Base-by-base conservation (phyloP, 139 green algal genomes). In the Micromonas pusilla region DNA sequence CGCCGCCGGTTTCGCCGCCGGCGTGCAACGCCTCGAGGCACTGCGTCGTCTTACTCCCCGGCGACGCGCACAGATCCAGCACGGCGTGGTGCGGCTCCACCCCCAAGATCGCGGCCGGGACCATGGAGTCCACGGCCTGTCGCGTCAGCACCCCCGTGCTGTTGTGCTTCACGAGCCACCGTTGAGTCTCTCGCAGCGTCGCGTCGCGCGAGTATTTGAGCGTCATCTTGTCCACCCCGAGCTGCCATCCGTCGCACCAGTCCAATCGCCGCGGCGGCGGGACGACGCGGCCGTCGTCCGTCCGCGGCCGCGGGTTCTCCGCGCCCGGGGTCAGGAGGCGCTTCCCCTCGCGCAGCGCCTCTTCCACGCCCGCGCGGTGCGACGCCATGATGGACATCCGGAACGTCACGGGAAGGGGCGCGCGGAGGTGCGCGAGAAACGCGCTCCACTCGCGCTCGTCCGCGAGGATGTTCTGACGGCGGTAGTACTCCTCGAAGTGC, bases 51-150 rank as follows among this genome's bases (percentile, higher is more conserved):
- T 99, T 99, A 70, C 90, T 97, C 4, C 95, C 95, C 2, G 95
- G 95, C 3, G 95, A 93, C 6, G 95, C 95, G 80, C 95, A 99
- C 88, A 96, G 95, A 85, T 99, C 95, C 33, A 99, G 89, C 52
- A 98, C 91, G 77, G 67, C 82, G 89, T 99, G 94, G 39, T 95
- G 82, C 1, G 95, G 91, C 83, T 95, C 84, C 53, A 97, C 91
- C 63, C 97, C 94, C 77, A 99, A 85, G 64, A 99, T 91, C 30
- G 99, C 84, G 0, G 95, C 94, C 2, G 95, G 95, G 16, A 99
- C 90, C 95, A 99, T 99, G 68, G 91, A 97, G 78, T 98, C 95
- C 6, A 92, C 94, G 84, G 99, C 95, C 88, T 76, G 70, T 4
- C 70, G 33, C 39, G 70, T 76, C 23, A 76, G n/a, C 39, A 76